phyloP scores from a whole-genome alignment of 139 green algal genomes.

The Chlorella sp. region DNA sequence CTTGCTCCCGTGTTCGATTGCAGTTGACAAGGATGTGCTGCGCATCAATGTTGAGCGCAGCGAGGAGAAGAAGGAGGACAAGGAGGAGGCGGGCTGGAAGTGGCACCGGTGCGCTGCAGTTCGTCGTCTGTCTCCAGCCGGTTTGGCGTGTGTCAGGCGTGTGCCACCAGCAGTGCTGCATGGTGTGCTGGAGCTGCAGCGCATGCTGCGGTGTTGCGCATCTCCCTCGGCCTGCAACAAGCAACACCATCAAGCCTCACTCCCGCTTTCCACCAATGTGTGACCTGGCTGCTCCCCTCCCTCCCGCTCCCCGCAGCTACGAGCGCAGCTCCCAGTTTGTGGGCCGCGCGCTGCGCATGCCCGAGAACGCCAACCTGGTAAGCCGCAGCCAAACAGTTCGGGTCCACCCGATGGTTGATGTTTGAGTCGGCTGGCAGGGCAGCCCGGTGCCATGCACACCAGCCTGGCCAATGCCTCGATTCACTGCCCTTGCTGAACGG shows the following conservation, averaged over 20 bases:
- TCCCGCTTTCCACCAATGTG: background rate
- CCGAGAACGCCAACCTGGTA: conserved; percentile 39
- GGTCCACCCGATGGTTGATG: too few relatives aligned
- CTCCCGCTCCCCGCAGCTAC: background rate
- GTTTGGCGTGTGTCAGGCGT: background rate
- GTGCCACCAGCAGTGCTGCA: background rate
- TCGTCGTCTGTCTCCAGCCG: background rate
- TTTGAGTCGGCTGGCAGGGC: too few relatives aligned
- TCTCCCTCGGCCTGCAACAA: background rate
- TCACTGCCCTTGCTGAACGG: too few relatives aligned
- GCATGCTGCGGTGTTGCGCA: background rate
- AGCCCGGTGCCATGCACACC: too few relatives aligned
- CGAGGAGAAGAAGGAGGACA: conserved; percentile 43
- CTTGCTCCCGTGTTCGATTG: too few relatives aligned
- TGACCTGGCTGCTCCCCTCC: background rate
- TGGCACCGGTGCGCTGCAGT: conserved; percentile 32
- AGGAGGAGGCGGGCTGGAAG: conserved; percentile 44
- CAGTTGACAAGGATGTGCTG: conserved; percentile 48
- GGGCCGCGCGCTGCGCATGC: conserved; percentile 47
- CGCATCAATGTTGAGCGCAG: conserved; percentile 43
- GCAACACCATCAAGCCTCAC: background rate
- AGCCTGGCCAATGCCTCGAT: too few relatives aligned
- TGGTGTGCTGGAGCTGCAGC: background rate
- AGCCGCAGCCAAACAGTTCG: too few relatives aligned
- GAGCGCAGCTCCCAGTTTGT: conserved; percentile 38